phyloP scores from a whole-genome alignment of 2,329 filamentous ascomycete genomes.

The Dothistroma septosporum region DNA sequence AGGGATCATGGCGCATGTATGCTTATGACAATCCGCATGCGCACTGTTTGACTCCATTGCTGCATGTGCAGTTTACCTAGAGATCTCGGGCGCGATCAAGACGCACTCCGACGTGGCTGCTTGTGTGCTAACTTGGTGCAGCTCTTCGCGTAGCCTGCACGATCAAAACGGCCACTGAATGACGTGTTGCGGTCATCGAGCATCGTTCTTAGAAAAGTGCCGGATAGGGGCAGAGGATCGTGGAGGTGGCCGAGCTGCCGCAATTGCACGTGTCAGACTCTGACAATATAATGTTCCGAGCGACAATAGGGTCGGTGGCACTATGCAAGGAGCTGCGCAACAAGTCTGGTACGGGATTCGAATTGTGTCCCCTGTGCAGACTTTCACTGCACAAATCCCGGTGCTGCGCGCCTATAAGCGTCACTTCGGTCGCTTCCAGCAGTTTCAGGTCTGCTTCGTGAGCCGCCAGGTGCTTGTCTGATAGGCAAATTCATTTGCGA shows the following conservation, averaged over 20 bases:
- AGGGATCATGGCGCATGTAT: neutral
- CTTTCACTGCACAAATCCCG: slow-evolving; percentile 25
- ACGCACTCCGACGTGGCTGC: neutral
- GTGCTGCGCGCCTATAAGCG: slow-evolving; percentile 25
- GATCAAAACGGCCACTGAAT: neutral
- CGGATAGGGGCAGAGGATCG: neutral
- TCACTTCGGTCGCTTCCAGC: slow-evolving; percentile 28
- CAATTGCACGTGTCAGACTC: neutral
- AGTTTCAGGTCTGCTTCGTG: slow-evolving; percentile 27
- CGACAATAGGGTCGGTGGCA: slow-evolving; percentile 3
- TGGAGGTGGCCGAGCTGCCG: neutral
- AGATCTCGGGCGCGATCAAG: neutral
- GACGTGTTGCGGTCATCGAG: neutral
- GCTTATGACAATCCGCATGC: slow-evolving; percentile 2
- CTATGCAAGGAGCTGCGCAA: slow-evolving; percentile 6
- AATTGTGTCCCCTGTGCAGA: neutral
- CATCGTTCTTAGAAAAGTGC: neutral
- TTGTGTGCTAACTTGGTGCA: neutral
- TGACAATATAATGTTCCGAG: neutral
- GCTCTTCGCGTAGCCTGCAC: neutral
- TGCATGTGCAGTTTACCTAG: slow-evolving; percentile 3
- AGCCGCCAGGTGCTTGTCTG: slow-evolving; percentile 36
- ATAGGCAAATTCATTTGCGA: slow-evolving; percentile 44
- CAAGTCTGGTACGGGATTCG: neutral
- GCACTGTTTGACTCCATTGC: neutral